Evolutionary conservation across 2,329 filamentous ascomycete genomes (phyloP).

Genomic region (Penicillium sp.): DNA sequence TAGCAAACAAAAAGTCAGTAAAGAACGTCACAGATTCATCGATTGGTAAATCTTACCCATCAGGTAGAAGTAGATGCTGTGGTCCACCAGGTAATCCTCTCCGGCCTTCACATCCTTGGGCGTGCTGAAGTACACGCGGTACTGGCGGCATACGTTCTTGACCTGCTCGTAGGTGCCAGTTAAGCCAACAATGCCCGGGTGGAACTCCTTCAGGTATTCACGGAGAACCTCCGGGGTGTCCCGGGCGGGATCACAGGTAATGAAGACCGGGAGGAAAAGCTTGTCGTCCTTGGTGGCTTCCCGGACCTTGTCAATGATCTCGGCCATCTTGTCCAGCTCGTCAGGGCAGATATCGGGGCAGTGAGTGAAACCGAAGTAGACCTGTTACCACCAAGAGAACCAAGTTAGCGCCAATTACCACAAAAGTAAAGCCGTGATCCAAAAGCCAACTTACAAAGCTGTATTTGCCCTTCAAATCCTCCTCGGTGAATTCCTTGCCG

Average conservation of each 20-base stretch:
- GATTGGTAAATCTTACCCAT: conserved; percentile 69
- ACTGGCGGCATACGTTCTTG: conserved; percentile 92
- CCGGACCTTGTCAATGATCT: conserved; percentile 77
- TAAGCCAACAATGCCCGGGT: conserved; percentile 81
- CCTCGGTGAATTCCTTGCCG: conserved; percentile 75
- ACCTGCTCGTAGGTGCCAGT: conserved; percentile 94
- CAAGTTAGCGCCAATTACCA: conserved; percentile 11
- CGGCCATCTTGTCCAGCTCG: conserved; percentile 99
- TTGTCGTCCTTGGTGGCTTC: conserved; percentile 46
- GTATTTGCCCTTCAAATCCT: conserved; percentile 86
- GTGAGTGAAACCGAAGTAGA: conserved; percentile 98
- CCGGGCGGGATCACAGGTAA: conserved; percentile 92
- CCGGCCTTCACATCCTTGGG: conserved; percentile 86
- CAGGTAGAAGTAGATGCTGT: conserved; percentile 99
- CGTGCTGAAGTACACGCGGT: conserved; percentile 96
- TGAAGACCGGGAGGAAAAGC: conserved; percentile 78
- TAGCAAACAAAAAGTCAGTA: conserved; percentile 15
- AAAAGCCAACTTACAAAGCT: conserved; percentile 49
- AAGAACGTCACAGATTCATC: background rate
- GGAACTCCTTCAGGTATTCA: conserved; percentile 88
- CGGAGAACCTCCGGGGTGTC: conserved; percentile 86
- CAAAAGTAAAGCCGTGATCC: too few relatives aligned
- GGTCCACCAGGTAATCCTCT: conserved; percentile 96
- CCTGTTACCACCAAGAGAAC: conserved; percentile 55
- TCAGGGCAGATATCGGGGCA: conserved; percentile 99